Percentiles rank a stretch among this genome's conserved stretches.
Evolutionary conservation across 2,329 filamentous ascomycete species (phyloP).

Genomic region (Calonectria montana): DNA sequence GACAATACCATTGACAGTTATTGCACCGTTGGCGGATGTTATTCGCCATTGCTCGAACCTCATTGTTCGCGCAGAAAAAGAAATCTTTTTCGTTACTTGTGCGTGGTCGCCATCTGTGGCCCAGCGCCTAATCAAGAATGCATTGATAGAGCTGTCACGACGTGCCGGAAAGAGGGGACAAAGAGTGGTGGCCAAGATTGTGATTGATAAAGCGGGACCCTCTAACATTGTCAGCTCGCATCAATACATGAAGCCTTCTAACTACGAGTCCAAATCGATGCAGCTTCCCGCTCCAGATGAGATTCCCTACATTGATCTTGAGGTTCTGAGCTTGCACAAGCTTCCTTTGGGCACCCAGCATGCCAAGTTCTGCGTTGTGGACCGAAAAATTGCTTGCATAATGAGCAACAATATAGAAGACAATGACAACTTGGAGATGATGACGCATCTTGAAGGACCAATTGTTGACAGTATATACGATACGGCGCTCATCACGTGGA

Average conservation of each 20-base stretch:
- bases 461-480: constrained; percentile 84
- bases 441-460: constrained; percentile 79
- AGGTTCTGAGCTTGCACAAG: constrained; percentile 79
- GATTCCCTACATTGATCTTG: constrained; percentile 77
- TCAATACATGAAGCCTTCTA: constrained; percentile 66
- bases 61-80: constrained; percentile 77
- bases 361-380: constrained; percentile 81
- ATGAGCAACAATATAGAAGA: constrained; percentile 85
- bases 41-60: constrained; percentile 80
- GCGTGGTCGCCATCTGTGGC: constrained; percentile 80
- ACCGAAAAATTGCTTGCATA: constrained; percentile 75
- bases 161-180: constrained; percentile 68
- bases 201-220: constrained; percentile 78
- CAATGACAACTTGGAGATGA: constrained; percentile 86
- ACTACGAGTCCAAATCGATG: constrained; percentile 69
- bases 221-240: constrained; percentile 76
- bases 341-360: constrained; percentile 81
- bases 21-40: constrained; percentile 69
- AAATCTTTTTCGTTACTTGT: constrained; percentile 81
- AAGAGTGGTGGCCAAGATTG: constrained; percentile 75
- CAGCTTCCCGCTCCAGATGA: constrained; percentile 71
- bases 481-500: constrained; percentile 78
- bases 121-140: constrained; percentile 74
- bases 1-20: constrained; percentile 74
- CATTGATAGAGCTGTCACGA: constrained; percentile 75